Conservation (phyloP, 345 rosid genomes). For the Lumnitzera racemosa region DNA sequence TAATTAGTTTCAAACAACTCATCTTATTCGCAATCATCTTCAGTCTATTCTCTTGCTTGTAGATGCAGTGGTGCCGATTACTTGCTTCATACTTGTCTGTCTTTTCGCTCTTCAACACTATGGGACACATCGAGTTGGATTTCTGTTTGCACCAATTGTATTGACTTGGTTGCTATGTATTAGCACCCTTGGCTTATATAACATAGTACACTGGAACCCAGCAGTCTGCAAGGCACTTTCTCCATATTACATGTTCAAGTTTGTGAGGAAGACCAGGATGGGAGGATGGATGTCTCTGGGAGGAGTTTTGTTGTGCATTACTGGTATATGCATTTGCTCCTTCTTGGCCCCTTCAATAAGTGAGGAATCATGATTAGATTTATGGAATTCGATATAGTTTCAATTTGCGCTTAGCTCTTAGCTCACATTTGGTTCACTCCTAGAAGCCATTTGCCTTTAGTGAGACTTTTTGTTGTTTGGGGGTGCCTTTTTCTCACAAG, state of each 20-base stretch:
- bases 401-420: not conserved
- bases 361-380: too few relatives aligned
- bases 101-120: conserved; percentile 97
- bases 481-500: too few relatives aligned
- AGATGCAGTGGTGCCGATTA: conserved; percentile 95
- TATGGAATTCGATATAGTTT: not conserved
- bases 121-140: conserved; percentile 91
- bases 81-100: conserved; percentile 91
- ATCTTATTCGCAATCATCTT: too few relatives aligned
- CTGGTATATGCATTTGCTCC: conserved; percentile 37
- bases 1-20: too few relatives aligned
- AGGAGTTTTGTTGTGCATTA: conserved; percentile 89
- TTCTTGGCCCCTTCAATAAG: too few relatives aligned
- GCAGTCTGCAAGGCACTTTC: conserved; percentile 86
- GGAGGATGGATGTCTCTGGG: conserved; percentile 99
- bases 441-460: too few relatives aligned
- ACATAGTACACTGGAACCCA: conserved; percentile 82
- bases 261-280: conserved; percentile 82
- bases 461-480: too few relatives aligned
- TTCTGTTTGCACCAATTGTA: conserved; percentile 86
- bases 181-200: conserved; percentile 86
- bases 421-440: not conserved
- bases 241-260: conserved; percentile 96
- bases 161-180: conserved; percentile 81
- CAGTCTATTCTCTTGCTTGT: conserved; percentile 16